A percentile compares a stretch with the other conserved stretches of the same genome.
These are phyloP conservation scores for Lotmaria passim DNA, from an alignment of 208 protist genomes.

Conservation along the genomic window DNA sequence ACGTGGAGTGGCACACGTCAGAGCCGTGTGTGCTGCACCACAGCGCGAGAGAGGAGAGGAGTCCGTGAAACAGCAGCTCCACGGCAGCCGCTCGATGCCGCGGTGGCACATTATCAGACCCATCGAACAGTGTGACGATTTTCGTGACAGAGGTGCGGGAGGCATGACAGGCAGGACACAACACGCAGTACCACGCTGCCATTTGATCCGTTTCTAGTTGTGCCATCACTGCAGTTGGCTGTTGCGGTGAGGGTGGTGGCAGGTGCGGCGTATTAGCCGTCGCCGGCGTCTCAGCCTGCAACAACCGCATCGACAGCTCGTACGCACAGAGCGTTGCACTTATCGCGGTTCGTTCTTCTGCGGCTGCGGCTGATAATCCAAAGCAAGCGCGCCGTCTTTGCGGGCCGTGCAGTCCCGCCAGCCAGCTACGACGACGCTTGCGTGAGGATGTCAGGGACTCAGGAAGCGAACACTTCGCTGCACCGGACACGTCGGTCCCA, in stretches of 20 bases:
- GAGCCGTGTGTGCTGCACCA: conserved; percentile 8
- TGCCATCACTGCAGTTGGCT: not conserved
- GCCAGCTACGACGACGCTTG: conserved; percentile 17
- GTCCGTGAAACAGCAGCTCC: conserved; percentile 27
- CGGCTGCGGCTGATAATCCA: too few relatives aligned
- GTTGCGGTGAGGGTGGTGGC: not conserved
- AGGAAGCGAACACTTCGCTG: too few relatives aligned
- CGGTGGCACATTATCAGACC: too few relatives aligned
- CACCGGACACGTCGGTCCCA: too few relatives aligned
- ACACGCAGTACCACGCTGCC: conserved; percentile 19
- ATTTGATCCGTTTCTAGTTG: not conserved
- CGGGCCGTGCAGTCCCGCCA: not conserved
- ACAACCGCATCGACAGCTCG: too few relatives aligned
- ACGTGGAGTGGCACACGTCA: not conserved
- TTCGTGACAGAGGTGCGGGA: not conserved
- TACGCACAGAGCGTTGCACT: too few relatives aligned
- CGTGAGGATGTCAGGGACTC: not conserved
- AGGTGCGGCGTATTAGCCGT: not conserved
- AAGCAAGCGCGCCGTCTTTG: not conserved
- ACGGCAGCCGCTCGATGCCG: not conserved
- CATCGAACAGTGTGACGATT: too few relatives aligned
- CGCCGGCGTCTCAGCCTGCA: too few relatives aligned
- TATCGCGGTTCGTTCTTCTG: too few relatives aligned
- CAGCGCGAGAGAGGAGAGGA: conserved; percentile 27
- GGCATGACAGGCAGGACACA: conserved; percentile 15